Percentiles rank a stretch among this genome's conserved stretches.
These are phyloP conservation scores for Apium graveolens DNA, from an alignment of 129 eudicot genomes.

Conservation along the genomic window DNA sequence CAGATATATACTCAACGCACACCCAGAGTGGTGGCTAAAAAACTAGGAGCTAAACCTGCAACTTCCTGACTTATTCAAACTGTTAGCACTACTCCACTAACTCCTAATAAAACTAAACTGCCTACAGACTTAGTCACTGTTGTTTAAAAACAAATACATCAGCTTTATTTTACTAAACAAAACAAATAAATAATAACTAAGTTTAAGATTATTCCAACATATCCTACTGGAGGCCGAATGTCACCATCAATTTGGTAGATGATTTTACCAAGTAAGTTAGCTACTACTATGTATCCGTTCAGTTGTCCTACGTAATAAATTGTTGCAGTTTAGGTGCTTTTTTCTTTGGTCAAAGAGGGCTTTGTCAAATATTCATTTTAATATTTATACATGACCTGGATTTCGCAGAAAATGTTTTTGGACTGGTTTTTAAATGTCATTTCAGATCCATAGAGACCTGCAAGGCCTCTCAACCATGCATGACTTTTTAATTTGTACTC, in stretches of 20 bases:
- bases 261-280: slow-evolving; percentile 72
- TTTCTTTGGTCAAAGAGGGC: background rate
- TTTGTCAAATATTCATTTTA: background rate
- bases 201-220: too few relatives aligned
- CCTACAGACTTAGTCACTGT: too few relatives aligned
- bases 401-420: slow-evolving; percentile 76
- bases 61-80: too few relatives aligned
- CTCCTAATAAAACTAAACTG: too few relatives aligned
- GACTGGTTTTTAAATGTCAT: slow-evolving; percentile 17
- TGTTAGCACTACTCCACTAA: too few relatives aligned
- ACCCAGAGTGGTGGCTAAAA: too few relatives aligned
- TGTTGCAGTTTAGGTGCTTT: background rate
- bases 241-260: slow-evolving; percentile 89
- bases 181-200: too few relatives aligned
- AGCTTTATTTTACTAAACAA: too few relatives aligned
- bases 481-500: background rate
- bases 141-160: too few relatives aligned
- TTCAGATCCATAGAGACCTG: background rate
- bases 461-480: background rate
- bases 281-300: background rate
- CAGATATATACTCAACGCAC: too few relatives aligned
- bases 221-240: slow-evolving; percentile 96
- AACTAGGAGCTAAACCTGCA: too few relatives aligned
- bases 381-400: background rate
- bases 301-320: background rate